Percentiles rank a stretch among this genome's conserved stretches.
phyloP scores from a whole-genome alignment of 768 basidiomycete genomes.

The Termitomyces sp. region DNA sequence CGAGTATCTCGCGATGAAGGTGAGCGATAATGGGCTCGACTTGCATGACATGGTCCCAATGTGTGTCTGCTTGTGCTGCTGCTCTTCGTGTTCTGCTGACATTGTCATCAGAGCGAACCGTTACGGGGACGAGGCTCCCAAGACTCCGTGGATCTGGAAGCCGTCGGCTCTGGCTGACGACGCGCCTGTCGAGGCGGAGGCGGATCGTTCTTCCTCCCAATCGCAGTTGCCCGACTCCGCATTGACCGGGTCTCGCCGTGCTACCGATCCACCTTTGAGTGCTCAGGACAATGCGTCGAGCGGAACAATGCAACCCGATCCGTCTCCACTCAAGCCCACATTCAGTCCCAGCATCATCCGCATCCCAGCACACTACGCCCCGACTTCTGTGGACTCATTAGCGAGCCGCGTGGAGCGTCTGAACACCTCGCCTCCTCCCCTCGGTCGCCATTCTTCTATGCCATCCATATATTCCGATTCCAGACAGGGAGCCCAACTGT shows the following conservation, averaged over 20 bases:
- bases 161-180: conserved; percentile 38
- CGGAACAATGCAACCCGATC: conserved; percentile 8
- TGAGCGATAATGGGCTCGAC: conserved; percentile 60
- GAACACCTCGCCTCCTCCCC: conserved; percentile 13
- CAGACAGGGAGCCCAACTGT: conserved; percentile 23
- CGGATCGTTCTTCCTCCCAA: conserved; percentile 18
- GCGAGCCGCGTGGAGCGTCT: conserved; percentile 23
- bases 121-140: conserved; percentile 16
- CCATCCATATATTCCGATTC: conserved; percentile 14
- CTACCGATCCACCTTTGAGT: conserved; percentile 11
- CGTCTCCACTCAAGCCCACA: conserved; percentile 46
- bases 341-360: conserved; percentile 68
- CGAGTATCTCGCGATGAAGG: conserved; percentile 55
- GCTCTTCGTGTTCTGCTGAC: not conserved
- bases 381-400: conserved; percentile 20
- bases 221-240: conserved; percentile 8
- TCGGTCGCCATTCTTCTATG: conserved; percentile 31
- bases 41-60: conserved; percentile 60
- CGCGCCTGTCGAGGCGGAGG: conserved; percentile 14
- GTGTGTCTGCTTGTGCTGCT: conserved; percentile 31
- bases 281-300: not conserved
- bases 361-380: conserved; percentile 51
- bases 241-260: conserved; percentile 5
- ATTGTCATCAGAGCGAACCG: conserved; percentile 27
- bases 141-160: conserved; percentile 77